Evolutionary conservation across 306 rosid genomes (phyloP).

Genomic region (Sicyos edulis): DNA sequence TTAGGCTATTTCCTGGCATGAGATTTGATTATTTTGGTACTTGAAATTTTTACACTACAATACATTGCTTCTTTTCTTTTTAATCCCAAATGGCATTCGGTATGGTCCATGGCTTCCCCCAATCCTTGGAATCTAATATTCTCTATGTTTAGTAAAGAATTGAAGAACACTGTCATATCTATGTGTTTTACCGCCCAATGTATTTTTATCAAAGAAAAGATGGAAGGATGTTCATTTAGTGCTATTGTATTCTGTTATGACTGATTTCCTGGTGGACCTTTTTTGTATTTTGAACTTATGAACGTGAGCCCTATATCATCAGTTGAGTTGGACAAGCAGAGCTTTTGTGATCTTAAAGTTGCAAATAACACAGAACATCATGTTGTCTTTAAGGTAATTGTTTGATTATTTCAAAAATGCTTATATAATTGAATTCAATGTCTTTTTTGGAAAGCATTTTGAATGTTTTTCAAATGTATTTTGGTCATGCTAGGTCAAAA

Average conservation of each 20-base stretch:
- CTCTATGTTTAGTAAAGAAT: neutral
- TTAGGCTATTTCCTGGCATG: neutral
- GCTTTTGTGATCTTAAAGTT: conserved; percentile 80
- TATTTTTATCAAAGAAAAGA: neutral
- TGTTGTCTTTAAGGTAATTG: conserved; percentile 85
- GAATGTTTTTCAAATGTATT: neutral
- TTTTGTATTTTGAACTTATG: conserved; percentile 9
- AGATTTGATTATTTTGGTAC: neutral
- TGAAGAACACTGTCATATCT: neutral
- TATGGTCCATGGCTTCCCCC: neutral
- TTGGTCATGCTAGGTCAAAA: conserved; percentile 68
- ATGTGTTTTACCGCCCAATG: neutral
- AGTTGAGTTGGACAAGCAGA: conserved; percentile 92
- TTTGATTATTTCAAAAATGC: conserved; percentile 5
- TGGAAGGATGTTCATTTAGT: neutral
- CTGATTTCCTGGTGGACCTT: neutral
- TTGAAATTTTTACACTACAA: neutral
- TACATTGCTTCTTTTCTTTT: neutral
- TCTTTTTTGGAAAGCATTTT: conserved; percentile 16
- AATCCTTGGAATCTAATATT: neutral
- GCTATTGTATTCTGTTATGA: neutral
- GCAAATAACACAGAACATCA: conserved; percentile 57
- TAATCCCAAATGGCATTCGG: neutral
- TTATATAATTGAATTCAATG: neutral
- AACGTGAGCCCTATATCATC: conserved; percentile 30